A percentile compares a stretch with the other conserved stretches of the same genome.
Conservation (phyloP, 2,329 filamentous ascomycete species). For the Colletotrichum euphorbiae region DNA sequence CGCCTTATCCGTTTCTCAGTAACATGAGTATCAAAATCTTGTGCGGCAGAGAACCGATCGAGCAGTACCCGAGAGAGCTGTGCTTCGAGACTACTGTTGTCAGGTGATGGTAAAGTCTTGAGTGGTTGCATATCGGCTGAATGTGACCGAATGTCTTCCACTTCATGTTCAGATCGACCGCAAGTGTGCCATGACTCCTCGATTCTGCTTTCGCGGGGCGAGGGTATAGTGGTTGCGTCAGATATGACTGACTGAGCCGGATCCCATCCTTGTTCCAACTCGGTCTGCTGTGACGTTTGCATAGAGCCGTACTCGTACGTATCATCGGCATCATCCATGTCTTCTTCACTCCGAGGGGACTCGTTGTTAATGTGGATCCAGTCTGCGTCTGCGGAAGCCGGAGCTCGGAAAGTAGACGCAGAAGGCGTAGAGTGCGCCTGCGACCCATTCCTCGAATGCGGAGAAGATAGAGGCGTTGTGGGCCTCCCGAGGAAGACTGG, state of each 20-base stretch:
- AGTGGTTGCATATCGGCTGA: neutral
- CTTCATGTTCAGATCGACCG: neutral
- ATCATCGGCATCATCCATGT: neutral
- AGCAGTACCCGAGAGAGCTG: neutral
- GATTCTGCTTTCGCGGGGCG: neutral
- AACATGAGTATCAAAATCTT: neutral
- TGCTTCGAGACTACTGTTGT: neutral
- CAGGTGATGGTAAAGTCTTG: neutral
- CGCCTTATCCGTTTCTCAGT: neutral
- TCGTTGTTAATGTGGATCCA: neutral
- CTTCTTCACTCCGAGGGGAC: neutral
- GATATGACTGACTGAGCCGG: neutral
- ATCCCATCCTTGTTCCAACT: neutral
- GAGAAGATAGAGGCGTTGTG: no score
- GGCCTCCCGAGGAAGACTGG: no score
- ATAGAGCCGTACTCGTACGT: neutral
- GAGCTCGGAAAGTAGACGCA: no score
- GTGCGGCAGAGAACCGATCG: neutral
- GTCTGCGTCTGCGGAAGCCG: neutral
- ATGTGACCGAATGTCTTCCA: neutral
- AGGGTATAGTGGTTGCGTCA: neutral
- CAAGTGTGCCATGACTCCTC: neutral
- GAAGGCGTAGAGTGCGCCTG: no score
- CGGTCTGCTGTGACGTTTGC: neutral
- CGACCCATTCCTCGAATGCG: no score